Percentiles rank a stretch among this genome's conserved stretches.
These are phyloP conservation scores for Penicillium turbatum DNA, from an alignment of 495 filamentous ascomycete species.

Conservation along the genomic window DNA sequence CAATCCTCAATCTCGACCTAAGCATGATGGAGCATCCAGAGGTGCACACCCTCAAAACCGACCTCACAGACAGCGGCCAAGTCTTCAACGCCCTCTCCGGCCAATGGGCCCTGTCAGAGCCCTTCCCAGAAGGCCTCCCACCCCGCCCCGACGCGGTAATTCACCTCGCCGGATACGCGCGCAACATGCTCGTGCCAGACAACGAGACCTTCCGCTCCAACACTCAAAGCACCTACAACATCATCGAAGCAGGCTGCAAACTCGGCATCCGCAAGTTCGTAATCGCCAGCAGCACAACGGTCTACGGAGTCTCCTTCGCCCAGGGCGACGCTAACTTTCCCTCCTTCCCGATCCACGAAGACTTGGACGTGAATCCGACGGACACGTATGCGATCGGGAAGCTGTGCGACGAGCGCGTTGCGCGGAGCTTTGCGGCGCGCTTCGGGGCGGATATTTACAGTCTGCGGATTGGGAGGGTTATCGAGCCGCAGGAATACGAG, in stretches of 20 bases:
- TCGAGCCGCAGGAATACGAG: constrained; percentile 54
- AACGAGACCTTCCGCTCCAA: constrained; percentile 53
- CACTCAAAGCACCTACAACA: constrained; percentile 50
- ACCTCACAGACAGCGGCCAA: constrained; percentile 51
- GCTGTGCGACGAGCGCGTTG: constrained; percentile 51
- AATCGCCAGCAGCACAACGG: constrained; percentile 50
- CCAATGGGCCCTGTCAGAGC: constrained; percentile 46
- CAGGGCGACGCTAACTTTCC: constrained; percentile 51
- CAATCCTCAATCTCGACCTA: constrained; percentile 51
- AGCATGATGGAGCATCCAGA: neutral
- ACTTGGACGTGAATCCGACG: constrained; percentile 47
- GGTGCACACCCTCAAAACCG: constrained; percentile 50
- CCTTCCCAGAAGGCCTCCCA: constrained; percentile 38
- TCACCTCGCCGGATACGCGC: constrained; percentile 54
- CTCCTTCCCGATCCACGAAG: constrained; percentile 52
- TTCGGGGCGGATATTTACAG: constrained; percentile 55
- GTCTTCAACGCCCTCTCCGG: constrained; percentile 55
- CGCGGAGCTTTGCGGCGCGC: constrained; percentile 47
- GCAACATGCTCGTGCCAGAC: constrained; percentile 58
- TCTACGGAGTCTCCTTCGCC: constrained; percentile 54
- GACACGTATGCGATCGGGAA: constrained; percentile 56
- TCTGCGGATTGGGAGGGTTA: constrained; percentile 53
- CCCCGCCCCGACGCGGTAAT: constrained; percentile 51
- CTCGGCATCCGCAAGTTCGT: constrained; percentile 56
- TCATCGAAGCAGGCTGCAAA: constrained; percentile 56